Base-by-base conservation (phyloP, 768 basidiomycete genomes). In the Lepiota venenata region DNA sequence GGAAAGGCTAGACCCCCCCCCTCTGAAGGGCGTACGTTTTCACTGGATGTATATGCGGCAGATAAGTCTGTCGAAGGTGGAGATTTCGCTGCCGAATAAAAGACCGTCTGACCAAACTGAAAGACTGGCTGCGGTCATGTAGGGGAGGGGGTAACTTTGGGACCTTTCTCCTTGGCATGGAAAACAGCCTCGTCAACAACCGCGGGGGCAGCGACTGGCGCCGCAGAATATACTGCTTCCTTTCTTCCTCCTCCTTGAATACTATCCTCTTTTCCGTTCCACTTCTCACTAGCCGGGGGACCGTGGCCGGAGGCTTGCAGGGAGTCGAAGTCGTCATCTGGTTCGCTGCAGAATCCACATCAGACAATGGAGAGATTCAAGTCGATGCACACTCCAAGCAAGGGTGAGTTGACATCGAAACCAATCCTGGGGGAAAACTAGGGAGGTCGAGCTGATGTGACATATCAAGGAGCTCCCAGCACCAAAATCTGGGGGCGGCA, bases 61-160 rank as follows among this genome's bases (percentile, higher is more conserved):
- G 69, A 66, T 14, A 60, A 53, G 8, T 69, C 60, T 12, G 63
- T 40, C 25, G 47, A 45, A 10, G 22, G 58, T 20, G 65, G 42
- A 10, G 59, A 56, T n/a, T 63, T 61, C 18, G 57, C 58, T 59
- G 80, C 70, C 3, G 84, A 82, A 58, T 76, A 81, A 65, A 86
- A 86, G 11, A 83, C 69, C 1, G 82, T 79, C 61, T 85, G 82
- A 2, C 83, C 84, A 50, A 83, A 62, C 82, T 84, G 66, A 85
- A 86, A 1, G 85, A 86, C n/a, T 84, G 77, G 58, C 82, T 84
- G 29, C 83, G 81, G 50, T 84, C 82, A 47, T 80, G 78, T 8
- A 74, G 64, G 0, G 69, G 63, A 4, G 68, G 53, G 15, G 71
- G 66, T 1, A 76, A 58, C 16, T 67, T n/a, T 68, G 7, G 74